Evolutionary conservation across 768 basidiomycete species (phyloP), one percentile per base, ranked within the genome.

Genomic region (Macrolepiota fuliginosa): DNA sequence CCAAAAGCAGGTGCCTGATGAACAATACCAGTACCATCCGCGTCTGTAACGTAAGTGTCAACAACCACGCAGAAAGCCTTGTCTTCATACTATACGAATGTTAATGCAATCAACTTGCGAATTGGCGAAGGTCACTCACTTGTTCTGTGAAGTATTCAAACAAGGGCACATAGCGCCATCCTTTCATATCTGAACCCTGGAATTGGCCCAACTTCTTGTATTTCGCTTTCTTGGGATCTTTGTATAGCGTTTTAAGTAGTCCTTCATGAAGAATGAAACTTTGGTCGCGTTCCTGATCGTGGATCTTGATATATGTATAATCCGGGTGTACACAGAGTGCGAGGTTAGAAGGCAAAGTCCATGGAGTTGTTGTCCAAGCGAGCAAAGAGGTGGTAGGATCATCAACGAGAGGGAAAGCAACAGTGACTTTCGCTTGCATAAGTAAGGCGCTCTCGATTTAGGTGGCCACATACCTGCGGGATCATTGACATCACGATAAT

Each of bases 291-390:
- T 93, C 90, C 64, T 89, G 81, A 70, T 99, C 97, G 74, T 94
- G 88, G 66, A 99, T 96, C 75, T 98, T 98, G 83, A 98, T 80
- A 73, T 99, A 99, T 32, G 86, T 94, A 71, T 89, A 94, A 65
- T 96, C 92, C 19, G 97, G 97, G 75, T 99, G 92, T 6, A 98
- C 96, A 68, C 97, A 98, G 54, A 99, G 83, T 0, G 85, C 94
- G 32, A 99, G 81, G 75, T 99, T 99, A 49, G 94, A 95, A 1
- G 96, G 97, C 4, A 98, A 80, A 0, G 97, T 98, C 95, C 96
- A 99, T 0, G 97, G 97, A 0, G 97, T 99, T 17, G 97, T 99
- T 17, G 97, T 99, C 97, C 97, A 99, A 3, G 96, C 96, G 29
- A 99, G 77, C 19, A 99, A 77, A 1, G 92, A 88, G 17, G 96